Evolutionary conservation across 768 basidiomycete genomes (phyloP).

Genomic region (Exsudoporus frostii): DNA sequence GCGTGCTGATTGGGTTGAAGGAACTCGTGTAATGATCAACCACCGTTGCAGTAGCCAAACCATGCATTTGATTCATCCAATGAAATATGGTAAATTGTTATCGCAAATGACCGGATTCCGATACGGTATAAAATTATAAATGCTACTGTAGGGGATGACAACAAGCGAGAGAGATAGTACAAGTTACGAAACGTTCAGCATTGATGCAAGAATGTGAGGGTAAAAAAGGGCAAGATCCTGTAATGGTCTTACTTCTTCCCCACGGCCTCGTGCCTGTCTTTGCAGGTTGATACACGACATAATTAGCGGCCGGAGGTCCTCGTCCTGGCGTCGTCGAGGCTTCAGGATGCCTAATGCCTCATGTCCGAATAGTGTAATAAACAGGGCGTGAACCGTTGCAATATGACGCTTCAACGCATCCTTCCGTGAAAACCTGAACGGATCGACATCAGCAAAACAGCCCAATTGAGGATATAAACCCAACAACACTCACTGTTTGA

Average conservation of each 20-base stretch:
- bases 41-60: too few relatives aligned
- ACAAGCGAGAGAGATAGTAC: background rate
- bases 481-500: background rate
- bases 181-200: background rate
- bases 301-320: background rate
- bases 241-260: background rate
- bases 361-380: background rate
- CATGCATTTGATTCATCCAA: too few relatives aligned
- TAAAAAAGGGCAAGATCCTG: background rate
- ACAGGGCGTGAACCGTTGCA: rapidly evolving
- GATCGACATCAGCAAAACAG: background rate
- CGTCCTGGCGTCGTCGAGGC: background rate
- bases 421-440: slow-evolving; percentile 2
- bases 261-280: background rate
- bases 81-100: too few relatives aligned
- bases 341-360: background rate
- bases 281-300: background rate
- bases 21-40: too few relatives aligned
- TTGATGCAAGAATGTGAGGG: background rate
- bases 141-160: too few relatives aligned
- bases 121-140: too few relatives aligned
- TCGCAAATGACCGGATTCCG: too few relatives aligned
- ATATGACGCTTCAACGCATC: slow-evolving; percentile 11
- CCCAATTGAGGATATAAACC: too few relatives aligned
- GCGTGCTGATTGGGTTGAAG: too few relatives aligned